Evolutionary conservation across 805 yeast species (phyloP), one percentile per base, ranked within the genome.

Genomic region (Komagataella phaffii): DNA sequence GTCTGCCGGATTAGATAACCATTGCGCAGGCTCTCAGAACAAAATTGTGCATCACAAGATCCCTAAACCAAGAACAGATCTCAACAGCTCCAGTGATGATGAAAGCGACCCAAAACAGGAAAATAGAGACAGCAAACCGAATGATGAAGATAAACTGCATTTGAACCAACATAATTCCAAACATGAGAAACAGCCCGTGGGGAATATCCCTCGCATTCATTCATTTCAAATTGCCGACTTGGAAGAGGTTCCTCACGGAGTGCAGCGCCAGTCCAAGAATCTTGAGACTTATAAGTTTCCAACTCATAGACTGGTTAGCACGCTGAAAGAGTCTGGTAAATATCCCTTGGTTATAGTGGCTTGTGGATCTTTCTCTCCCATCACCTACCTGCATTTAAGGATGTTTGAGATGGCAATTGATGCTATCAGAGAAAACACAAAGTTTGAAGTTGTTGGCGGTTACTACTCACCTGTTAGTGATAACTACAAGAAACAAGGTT

Each of bases 331-430:
- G 60, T 80, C 84, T 52, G 72, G 83, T 55, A 91, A 91, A 67
- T 75, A 81, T 57, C 99, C 99, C 1, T 73, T 93, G 57, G 97
- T 93, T 10, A 78, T 93, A 51, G 98, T 93, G 24, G 97, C 98
- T 1, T 93, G 99, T 68, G 99, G 99, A 7, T 88, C 96, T 2
- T 93, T 91, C 62, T 86, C 96, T 2, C 99, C 99, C 40, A 83
- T 93, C 51, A 93, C 99, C 0, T 93, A 93, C 66, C 72, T 93
- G 52, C 99, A 93, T 67, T 71, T 93, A 61, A 77, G 99, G 53
- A 93, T 93, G 98, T 93, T 93, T 65, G 99, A 93, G 69, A 93
- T 93, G 99, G 99, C 99, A 0, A 70, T 93, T 60, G 99, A 93
- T 65, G 81, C 95, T 7, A 85, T 93, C 49, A 72, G 87, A 48